Percentiles rank a stretch among this genome's conserved stretches.
phyloP scores from a whole-genome alignment of 2,329 filamentous ascomycete species.

The Fusarium equiseti region DNA sequence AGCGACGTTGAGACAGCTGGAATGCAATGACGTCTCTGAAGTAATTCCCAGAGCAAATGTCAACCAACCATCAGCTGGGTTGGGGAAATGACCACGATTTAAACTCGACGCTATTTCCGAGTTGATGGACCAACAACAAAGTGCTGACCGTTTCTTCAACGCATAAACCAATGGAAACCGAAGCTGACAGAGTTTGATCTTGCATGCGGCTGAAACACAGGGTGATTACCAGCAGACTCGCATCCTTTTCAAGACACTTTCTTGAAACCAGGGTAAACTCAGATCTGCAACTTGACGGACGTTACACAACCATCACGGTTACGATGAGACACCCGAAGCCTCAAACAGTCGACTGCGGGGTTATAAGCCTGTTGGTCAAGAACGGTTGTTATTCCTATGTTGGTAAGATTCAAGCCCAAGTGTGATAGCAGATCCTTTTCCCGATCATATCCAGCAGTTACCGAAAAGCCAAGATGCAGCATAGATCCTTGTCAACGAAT shows the following conservation, averaged over 20 bases:
- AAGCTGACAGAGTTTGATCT: not conserved
- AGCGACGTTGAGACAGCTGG: not conserved
- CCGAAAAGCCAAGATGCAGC: not conserved
- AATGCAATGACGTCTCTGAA: not conserved
- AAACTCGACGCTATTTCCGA: not conserved
- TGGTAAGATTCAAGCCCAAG: not conserved
- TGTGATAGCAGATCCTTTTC: not conserved
- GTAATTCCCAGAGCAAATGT: not conserved
- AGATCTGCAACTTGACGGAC: not conserved
- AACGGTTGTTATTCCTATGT: not conserved
- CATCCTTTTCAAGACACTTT: not conserved
- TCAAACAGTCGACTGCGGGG: not conserved
- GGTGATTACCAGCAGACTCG: too few relatives aligned
- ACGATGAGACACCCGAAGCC: not conserved
- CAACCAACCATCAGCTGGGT: not conserved
- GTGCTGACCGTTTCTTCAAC: not conserved
- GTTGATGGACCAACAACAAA: too few relatives aligned
- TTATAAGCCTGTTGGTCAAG: not conserved
- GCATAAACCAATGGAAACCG: not conserved
- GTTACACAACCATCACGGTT: not conserved
- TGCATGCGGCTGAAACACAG: not conserved
- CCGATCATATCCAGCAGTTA: not conserved
- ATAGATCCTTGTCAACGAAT: not conserved
- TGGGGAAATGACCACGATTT: not conserved
- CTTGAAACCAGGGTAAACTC: not conserved